Conservation (phyloP, 2,329 filamentous ascomycete genomes). For the Cercospora sesami region DNA sequence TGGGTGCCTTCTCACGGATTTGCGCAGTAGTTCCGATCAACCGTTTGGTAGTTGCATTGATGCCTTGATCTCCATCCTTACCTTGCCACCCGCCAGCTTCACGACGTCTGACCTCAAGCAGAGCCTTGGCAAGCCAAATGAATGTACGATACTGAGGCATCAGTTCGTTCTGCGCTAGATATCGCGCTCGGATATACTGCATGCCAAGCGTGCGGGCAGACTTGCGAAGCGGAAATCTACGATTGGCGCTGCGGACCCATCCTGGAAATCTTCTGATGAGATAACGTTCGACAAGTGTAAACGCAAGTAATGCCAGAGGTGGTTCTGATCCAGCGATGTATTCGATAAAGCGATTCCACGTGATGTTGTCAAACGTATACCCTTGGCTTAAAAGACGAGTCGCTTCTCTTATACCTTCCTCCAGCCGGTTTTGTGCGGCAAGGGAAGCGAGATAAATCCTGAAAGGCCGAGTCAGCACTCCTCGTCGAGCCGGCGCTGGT, state of each 20-base stretch:
- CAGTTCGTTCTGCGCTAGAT: slow-evolving; percentile 31
- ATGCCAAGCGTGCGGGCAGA: slow-evolving; percentile 27
- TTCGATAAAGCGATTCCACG: slow-evolving; percentile 65
- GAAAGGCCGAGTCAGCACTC: slow-evolving; percentile 51
- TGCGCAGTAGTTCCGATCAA: slow-evolving; percentile 35
- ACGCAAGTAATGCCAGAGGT: slow-evolving; percentile 63
- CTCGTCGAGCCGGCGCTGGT: slow-evolving; percentile 19
- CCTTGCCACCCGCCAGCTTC: slow-evolving; percentile 38
- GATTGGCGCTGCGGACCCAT: slow-evolving; percentile 54
- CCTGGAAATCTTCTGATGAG: slow-evolving; percentile 79
- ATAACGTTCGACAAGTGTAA: slow-evolving; percentile 69
- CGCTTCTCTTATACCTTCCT: slow-evolving; percentile 47
- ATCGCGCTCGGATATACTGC: slow-evolving; percentile 36
- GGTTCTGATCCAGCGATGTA: slow-evolving; percentile 61
- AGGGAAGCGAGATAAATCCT: slow-evolving; percentile 56
- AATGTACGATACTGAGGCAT: slow-evolving; percentile 48
- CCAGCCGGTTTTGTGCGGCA: slow-evolving; percentile 51
- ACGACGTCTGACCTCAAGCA: slow-evolving; percentile 39
- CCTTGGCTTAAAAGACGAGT: slow-evolving; percentile 62
- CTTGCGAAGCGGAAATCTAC: slow-evolving; percentile 34
- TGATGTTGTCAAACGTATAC: slow-evolving; percentile 71
- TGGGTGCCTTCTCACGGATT: slow-evolving; percentile 41
- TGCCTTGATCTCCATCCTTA: slow-evolving; percentile 20
- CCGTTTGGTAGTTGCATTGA: slow-evolving; percentile 14
- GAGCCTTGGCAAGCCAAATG: slow-evolving; percentile 44